Evolutionary conservation across 2,329 filamentous ascomycete species (phyloP).

Genomic region (Curvularia eragrostidis): DNA sequence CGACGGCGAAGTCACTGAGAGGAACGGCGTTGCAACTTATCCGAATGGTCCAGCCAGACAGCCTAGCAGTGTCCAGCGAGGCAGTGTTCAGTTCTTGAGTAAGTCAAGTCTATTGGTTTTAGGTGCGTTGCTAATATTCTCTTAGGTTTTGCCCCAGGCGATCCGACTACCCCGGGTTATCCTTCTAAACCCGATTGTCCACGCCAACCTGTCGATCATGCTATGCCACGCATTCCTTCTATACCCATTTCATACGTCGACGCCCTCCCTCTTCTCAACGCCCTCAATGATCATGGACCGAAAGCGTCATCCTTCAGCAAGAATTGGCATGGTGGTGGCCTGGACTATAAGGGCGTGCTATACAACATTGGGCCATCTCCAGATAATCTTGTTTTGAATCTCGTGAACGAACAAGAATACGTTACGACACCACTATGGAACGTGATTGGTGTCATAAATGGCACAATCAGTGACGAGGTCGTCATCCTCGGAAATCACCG

Average conservation of each 20-base stretch:
- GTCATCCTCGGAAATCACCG: conserved; percentile 91
- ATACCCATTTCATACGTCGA: conserved; percentile 89
- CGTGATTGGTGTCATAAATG: conserved; percentile 90
- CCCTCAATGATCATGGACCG: conserved; percentile 87
- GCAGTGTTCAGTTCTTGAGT: conserved; percentile 72
- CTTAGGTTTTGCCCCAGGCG: conserved; percentile 65
- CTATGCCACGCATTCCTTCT: conserved; percentile 85
- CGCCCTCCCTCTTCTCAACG: conserved; percentile 84
- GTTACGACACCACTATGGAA: conserved; percentile 65
- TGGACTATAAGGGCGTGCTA: conserved; percentile 79
- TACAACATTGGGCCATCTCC: conserved; percentile 89
- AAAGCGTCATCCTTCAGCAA: conserved; percentile 75
- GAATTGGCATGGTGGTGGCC: conserved; percentile 74
- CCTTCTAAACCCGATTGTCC: conserved; percentile 89
- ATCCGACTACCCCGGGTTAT: conserved; percentile 93
- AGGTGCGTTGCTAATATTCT: conserved; percentile 17
- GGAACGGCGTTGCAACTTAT: conserved; percentile 79
- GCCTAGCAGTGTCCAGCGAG: conserved; percentile 87
- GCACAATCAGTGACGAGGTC: conserved; percentile 82
- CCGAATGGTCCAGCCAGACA: conserved; percentile 87
- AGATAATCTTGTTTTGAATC: conserved; percentile 63
- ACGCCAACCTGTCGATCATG: conserved; percentile 71
- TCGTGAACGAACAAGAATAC: conserved; percentile 59
- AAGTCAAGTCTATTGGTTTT: conserved; percentile 21
- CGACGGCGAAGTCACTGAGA: conserved; percentile 80